Evolutionary conservation across 257 asterid species (phyloP), one percentile per base, ranked within the genome.

Genomic region (Voacanga thouarsii): DNA sequence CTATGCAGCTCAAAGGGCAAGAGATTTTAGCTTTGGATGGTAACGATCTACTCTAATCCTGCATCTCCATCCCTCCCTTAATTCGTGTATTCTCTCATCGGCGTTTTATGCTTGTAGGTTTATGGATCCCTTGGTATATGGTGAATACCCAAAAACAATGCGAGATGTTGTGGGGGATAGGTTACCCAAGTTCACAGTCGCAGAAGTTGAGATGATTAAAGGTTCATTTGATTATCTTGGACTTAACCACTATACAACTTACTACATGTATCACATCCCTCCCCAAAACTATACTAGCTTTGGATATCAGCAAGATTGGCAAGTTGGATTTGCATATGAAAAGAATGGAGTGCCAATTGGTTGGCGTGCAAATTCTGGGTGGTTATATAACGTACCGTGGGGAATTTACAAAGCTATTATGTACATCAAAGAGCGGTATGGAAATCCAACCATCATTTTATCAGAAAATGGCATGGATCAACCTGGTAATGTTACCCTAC

Each of bases 401-500:
- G 99, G 99, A 37, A 79, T 94, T 5, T 84, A 88, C 88, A 92
- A 92, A 77, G 96, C 97, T 33, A 85, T 94, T 30, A 89, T 80
- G 81, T 94, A 94, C 78, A 83, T 94, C 75, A 94, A 94, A 79
- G 95, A 92, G 72, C 82, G 60, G 3, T 94, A 94, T 59, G 91
- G 91, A 43, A 92, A 92, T 72, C 97, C 97, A 2, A 80, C 88
- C 21, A 81, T 94, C 84, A 88, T 92, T 78, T 75, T 94, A 80
- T 89, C 99, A 71, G 99, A 94, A 76, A 92, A 90, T 80, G 99
- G 98, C 92, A 92, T 91, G 97, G 99, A 94, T 81, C 94, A 92
- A 37, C 87, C 91, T 0, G 97, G 97, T 2, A 88, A 92, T 75
- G 75, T 85, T 16, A 91, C 95, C 9, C 89, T 91, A 23, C 88